These are phyloP conservation scores for Puccinia hordei DNA, from an alignment of 1,284 basidiomycete species.

Conservation along the genomic window DNA sequence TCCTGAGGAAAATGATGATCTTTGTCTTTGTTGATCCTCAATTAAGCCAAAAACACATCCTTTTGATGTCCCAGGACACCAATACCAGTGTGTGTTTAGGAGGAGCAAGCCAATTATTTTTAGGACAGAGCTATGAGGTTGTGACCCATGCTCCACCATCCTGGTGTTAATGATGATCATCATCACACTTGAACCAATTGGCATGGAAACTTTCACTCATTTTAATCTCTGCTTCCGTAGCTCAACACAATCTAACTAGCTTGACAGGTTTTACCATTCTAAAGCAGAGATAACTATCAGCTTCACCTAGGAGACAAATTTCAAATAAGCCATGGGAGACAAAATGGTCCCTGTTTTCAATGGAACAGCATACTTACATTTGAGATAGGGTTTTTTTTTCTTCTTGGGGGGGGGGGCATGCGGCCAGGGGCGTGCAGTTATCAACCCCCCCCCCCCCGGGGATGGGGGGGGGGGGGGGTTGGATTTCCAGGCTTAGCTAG, in stretches of 20 bases:
- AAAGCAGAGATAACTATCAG: slow-evolving; percentile 86
- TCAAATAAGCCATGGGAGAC: slow-evolving; percentile 90
- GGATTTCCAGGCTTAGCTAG: too few relatives aligned
- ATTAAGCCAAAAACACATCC: background rate
- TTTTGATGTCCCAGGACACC: background rate
- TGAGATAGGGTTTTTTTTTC: too few relatives aligned
- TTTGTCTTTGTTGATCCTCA: slow-evolving; percentile 26
- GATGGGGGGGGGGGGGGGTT: too few relatives aligned
- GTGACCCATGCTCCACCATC: slow-evolving; percentile 48
- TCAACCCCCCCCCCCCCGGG: too few relatives aligned
- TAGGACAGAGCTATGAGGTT: background rate
- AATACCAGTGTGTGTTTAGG: too few relatives aligned
- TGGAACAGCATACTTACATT: too few relatives aligned
- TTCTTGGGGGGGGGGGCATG: too few relatives aligned
- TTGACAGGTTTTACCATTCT: slow-evolving; percentile 86
- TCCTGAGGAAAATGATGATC: slow-evolving; percentile 7
- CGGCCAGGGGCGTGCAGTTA: too few relatives aligned
- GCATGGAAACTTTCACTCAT: slow-evolving; percentile 70
- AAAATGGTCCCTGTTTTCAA: slow-evolving; percentile 88
- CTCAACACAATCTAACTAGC: slow-evolving; percentile 70
- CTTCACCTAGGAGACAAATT: slow-evolving; percentile 91
- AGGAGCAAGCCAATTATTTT: background rate
- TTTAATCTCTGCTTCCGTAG: slow-evolving; percentile 63
- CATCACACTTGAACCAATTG: slow-evolving; percentile 57
- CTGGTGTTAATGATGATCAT: slow-evolving; percentile 51